These are phyloP conservation scores for Picochlorum sp. DNA, from an alignment of 139 green algal genomes.

Conservation along the genomic window DNA sequence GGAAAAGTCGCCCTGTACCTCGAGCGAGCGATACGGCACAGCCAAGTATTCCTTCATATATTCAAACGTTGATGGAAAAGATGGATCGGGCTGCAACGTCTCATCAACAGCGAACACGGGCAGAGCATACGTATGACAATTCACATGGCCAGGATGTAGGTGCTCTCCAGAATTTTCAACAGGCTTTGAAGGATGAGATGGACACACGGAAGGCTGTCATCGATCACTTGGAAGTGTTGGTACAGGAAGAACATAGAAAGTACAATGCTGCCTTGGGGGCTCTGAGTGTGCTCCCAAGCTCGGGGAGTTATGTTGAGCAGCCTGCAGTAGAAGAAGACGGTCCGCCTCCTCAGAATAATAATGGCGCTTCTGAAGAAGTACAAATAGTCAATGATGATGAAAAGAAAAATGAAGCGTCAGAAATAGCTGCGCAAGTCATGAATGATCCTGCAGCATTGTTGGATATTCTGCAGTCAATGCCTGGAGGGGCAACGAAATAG, in stretches of 20 bases:
- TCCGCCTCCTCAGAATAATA: background rate
- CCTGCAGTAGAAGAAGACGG: background rate
- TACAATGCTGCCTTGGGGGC: background rate
- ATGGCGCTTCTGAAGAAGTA: background rate
- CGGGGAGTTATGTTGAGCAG: constrained; percentile 8
- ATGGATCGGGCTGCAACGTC: no score
- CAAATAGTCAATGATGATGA: background rate
- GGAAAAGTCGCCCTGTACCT: background rate
- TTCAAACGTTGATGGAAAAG: background rate
- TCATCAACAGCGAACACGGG: no score
- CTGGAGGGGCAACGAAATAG: background rate
- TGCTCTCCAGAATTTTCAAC: background rate
- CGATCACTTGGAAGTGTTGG: constrained; percentile 1
- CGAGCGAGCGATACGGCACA: background rate
- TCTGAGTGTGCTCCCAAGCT: background rate
- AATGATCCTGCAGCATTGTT: constrained; percentile 19
- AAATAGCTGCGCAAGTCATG: constrained; percentile 16
- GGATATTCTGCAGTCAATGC: constrained; percentile 12
- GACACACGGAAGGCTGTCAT: background rate
- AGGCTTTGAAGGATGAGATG: constrained; percentile 1
- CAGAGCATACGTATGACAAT: no score
- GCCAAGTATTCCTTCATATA: background rate
- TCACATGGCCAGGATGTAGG: no score
- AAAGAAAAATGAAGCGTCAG: constrained; percentile 13
- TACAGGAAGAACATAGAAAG: background rate